A percentile compares a stretch with the other conserved stretches of the same genome.
Conservation (phyloP, 2,329 filamentous ascomycete species). For the Stagonosporopsis tanaceti region DNA sequence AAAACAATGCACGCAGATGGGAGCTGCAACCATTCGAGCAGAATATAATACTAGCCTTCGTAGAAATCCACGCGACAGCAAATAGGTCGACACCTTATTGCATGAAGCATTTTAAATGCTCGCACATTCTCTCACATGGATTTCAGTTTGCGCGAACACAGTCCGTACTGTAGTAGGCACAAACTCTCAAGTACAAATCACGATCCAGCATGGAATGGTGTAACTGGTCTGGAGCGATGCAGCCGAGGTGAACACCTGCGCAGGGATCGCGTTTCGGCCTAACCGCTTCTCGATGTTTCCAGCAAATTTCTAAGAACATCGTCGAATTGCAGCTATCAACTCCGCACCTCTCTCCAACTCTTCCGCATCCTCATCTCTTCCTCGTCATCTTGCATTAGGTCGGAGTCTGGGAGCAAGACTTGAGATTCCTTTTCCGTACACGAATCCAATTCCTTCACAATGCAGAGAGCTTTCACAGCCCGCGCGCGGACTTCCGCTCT, state of each 20-base stretch:
- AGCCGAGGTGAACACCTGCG: slow-evolving; percentile 14
- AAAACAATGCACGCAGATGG: too few relatives aligned
- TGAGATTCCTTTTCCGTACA: slow-evolving; percentile 34
- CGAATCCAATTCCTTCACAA: slow-evolving; percentile 59
- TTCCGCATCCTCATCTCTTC: slow-evolving; percentile 35
- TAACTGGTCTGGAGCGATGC: slow-evolving; percentile 9
- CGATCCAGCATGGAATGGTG: not conserved
- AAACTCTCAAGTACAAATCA: not conserved
- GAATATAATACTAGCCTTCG: too few relatives aligned
- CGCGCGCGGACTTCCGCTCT: slow-evolving; percentile 81
- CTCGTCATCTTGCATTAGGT: slow-evolving; percentile 44
- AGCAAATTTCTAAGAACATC: slow-evolving; percentile 30
- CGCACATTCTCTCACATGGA: not conserved
- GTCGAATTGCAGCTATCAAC: slow-evolving; percentile 22
- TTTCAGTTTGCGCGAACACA: not conserved
- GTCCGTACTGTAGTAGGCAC: not conserved
- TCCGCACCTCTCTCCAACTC: slow-evolving; percentile 32
- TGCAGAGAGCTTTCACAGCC: slow-evolving; percentile 95
- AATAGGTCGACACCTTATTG: too few relatives aligned
- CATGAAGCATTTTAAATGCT: not conserved
- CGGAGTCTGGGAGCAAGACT: slow-evolving; percentile 48
- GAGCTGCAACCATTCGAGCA: too few relatives aligned
- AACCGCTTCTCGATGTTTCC: slow-evolving; percentile 31
- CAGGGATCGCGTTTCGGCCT: slow-evolving; percentile 18
- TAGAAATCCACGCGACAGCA: too few relatives aligned